Evolutionary conservation across 495 filamentous ascomycete species (phyloP), one percentile per base, ranked within the genome.

Genomic region (Astrocystis sublimbata): DNA sequence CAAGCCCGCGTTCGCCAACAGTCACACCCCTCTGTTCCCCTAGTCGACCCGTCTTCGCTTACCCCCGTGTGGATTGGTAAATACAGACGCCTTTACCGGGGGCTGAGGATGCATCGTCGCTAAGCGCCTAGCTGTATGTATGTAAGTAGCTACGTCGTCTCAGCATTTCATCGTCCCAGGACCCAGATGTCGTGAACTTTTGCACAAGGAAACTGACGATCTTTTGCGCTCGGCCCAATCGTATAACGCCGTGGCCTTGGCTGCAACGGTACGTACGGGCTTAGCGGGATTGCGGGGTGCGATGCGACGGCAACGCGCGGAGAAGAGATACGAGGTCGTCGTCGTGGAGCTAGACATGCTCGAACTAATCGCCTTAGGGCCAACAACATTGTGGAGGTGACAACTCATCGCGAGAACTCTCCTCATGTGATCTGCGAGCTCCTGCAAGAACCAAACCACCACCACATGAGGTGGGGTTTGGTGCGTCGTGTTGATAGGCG

Each of bases 341-440:
- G 24, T 38, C 24, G 10, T 36, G 40, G 26, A 55, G 24, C 36
- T 23, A 43, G 40, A 21, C 21, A 13, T 46, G 35, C 51, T 36
- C 41, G 49, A 53, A 31, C 35, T 36, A n/a, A n/a, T n/a, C n/a
- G 58, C 50, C 35, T 53, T 53, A 40, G 47, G 47, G 45, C 58
- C 30, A 24, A 40, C 50, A 28, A 40, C 47, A 36, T 53, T 62
- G 60, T 49, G 60, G 60, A 62, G 60, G 50, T 56, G 60, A 62
- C 60, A 62, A 62, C 60, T 55, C 60, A 62, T 56, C 60, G 41
- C 51, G 17, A 35, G 45, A 55, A 36, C 50, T 31, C 40, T 56
- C 24, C 60, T 62, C 60, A 62, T 62, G 60, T 62, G 60, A 62
- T 62, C 60, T 42, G 50, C 36, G 42, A 61, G 24, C 47, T 49